Conservation (phyloP, 2,329 filamentous ascomycete genomes). For the Neurospora sp. region DNA sequence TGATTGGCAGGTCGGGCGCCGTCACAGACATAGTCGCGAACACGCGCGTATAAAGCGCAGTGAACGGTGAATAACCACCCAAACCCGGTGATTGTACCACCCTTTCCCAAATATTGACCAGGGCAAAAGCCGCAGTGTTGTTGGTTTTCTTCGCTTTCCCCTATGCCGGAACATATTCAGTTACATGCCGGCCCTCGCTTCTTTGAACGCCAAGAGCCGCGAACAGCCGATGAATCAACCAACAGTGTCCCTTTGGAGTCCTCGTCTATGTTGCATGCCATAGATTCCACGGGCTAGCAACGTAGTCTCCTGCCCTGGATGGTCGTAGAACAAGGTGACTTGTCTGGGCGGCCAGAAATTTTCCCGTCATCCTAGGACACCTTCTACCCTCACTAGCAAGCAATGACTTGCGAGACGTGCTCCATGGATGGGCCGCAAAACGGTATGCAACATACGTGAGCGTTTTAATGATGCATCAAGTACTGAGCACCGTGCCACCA, state of each 20-base stretch:
- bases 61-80: not conserved
- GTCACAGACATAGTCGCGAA: not conserved
- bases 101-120: not conserved
- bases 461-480: not conserved
- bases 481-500: not conserved
- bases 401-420: not conserved
- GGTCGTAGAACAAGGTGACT: not conserved
- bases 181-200: not conserved
- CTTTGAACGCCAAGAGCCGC: not conserved
- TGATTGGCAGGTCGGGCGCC: not conserved
- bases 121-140: not conserved
- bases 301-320: not conserved
- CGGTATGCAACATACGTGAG: not conserved
- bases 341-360: not conserved
- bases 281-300: not conserved
- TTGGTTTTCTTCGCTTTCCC: not conserved
- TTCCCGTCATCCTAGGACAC: not conserved
- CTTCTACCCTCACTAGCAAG: not conserved
- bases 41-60: not conserved
- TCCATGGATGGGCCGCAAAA: not conserved
- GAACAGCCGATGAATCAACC: not conserved
- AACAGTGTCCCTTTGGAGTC: not conserved
- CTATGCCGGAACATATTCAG: not conserved
- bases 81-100: not conserved
- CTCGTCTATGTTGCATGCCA: not conserved